Conservation (phyloP, 495 filamentous ascomycete species). For the Penicillium paradoxum region DNA sequence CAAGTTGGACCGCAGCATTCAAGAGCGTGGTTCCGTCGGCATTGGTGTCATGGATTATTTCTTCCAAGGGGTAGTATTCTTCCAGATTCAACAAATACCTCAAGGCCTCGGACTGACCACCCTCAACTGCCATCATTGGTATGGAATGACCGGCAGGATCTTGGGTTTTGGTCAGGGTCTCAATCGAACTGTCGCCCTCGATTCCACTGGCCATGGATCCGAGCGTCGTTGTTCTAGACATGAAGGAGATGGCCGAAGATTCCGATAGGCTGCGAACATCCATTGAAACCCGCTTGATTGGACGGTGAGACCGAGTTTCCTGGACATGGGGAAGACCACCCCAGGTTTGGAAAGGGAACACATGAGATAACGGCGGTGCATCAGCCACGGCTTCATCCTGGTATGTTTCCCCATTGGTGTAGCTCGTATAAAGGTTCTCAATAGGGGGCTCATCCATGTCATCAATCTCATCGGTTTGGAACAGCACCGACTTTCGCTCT, state of each 20-base stretch:
- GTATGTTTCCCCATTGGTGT: slow-evolving; percentile 19
- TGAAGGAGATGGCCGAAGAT: slow-evolving; percentile 71
- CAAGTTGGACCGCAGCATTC: slow-evolving; percentile 89
- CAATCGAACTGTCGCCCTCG: slow-evolving; percentile 81
- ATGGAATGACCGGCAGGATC: slow-evolving; percentile 79
- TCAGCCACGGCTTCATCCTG: slow-evolving; percentile 39
- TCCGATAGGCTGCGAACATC: slow-evolving; percentile 83
- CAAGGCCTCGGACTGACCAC: slow-evolving; percentile 61
- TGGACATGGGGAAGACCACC: slow-evolving; percentile 38
- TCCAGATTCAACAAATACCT: slow-evolving; percentile 71
- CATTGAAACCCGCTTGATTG: slow-evolving; percentile 78
- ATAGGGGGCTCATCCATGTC: slow-evolving; percentile 27
- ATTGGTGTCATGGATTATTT: slow-evolving; percentile 76
- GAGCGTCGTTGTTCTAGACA: slow-evolving; percentile 70
- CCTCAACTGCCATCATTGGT: slow-evolving; percentile 93
- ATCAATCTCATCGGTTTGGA: slow-evolving; percentile 39
- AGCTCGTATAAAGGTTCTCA: slow-evolving; percentile 20
- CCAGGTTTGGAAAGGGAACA: slow-evolving; percentile 80
- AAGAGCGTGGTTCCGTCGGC: slow-evolving; percentile 85
- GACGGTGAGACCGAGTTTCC: slow-evolving; percentile 30
- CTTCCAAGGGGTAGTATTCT: slow-evolving; percentile 62
- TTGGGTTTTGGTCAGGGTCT: slow-evolving; percentile 75
- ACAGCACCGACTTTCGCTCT: slow-evolving; percentile 37
- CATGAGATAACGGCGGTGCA: slow-evolving; percentile 69
- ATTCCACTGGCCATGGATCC: slow-evolving; percentile 66